Conservation (phyloP, 108 stramenopile species). For the Discostella stelligeroides region DNA sequence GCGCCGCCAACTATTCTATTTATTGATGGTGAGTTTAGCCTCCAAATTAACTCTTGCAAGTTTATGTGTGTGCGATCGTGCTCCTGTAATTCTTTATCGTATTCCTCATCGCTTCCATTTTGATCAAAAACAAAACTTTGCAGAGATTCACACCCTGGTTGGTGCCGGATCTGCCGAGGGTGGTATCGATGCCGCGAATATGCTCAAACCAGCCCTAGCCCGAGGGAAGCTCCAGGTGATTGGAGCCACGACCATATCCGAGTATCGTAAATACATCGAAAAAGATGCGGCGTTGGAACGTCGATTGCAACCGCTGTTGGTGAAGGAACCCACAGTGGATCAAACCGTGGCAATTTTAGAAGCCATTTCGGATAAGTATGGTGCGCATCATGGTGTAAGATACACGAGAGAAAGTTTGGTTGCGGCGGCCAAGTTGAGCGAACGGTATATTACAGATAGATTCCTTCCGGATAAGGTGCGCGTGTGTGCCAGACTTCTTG, state of each 20-base stretch:
- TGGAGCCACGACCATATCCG: slow-evolving; percentile 90
- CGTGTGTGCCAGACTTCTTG: slow-evolving; percentile 6
- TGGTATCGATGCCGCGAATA: slow-evolving; percentile 91
- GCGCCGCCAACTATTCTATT: slow-evolving; percentile 87
- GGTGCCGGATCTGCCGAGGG: slow-evolving; percentile 89
- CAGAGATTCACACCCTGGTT: slow-evolving; percentile 67
- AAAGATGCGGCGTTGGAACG: slow-evolving; percentile 92
- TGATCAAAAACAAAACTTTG: neutral
- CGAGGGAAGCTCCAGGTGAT: slow-evolving; percentile 85
- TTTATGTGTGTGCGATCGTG: no score
- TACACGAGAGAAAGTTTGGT: slow-evolving; percentile 64
- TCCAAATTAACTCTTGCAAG: no score
- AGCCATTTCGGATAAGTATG: slow-evolving; percentile 75
- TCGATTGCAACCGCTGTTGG: slow-evolving; percentile 83
- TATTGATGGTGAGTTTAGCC: slow-evolving; percentile 67
- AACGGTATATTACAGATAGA: slow-evolving; percentile 81
- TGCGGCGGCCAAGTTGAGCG: slow-evolving; percentile 71
- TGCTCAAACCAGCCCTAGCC: slow-evolving; percentile 90
- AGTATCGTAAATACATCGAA: slow-evolving; percentile 92
- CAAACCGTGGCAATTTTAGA: slow-evolving; percentile 79
- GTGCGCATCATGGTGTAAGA: slow-evolving; percentile 71
- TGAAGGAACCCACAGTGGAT: slow-evolving; percentile 82
- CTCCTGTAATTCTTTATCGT: neutral
- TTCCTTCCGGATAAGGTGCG: slow-evolving; percentile 87
- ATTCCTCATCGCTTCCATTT: neutral